phyloP scores from a whole-genome alignment of 2,329 filamentous ascomycete genomes.

The Pseudopithomyces maydicus region DNA sequence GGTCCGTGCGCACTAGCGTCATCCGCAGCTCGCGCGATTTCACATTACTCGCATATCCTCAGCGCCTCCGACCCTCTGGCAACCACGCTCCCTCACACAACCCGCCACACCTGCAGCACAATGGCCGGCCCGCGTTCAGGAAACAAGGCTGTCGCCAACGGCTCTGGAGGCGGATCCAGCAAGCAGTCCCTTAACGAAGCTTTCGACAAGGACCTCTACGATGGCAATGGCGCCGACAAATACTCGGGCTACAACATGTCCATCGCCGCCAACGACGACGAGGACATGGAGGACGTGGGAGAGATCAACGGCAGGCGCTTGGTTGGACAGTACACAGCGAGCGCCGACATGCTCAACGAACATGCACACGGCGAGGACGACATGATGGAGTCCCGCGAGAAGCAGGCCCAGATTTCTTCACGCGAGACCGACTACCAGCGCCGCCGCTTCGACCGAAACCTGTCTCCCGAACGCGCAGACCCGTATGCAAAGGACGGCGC shows the following conservation, averaged over 20 bases:
- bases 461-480: constrained; percentile 85
- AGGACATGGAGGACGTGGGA: constrained; percentile 76
- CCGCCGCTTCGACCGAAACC: constrained; percentile 80
- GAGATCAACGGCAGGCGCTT: constrained; percentile 72
- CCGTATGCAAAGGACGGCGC: constrained; percentile 79
- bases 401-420: constrained; percentile 87
- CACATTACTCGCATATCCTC: neutral
- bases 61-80: constrained; percentile 6
- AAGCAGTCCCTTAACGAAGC: constrained; percentile 90
- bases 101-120: constrained; percentile 29
- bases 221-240: constrained; percentile 75
- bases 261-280: constrained; percentile 78
- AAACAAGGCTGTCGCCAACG: constrained; percentile 82
- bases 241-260: constrained; percentile 91
- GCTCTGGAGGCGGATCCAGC: constrained; percentile 77
- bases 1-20: constrained; percentile 3
- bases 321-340: constrained; percentile 95
- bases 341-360: constrained; percentile 89
- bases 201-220: constrained; percentile 89
- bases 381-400: constrained; percentile 81
- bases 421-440: constrained; percentile 98
- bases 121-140: constrained; percentile 43
- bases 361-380: constrained; percentile 92
- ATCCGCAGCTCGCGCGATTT: constrained; percentile 5
- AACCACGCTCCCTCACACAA: constrained; percentile 6